Conservation (phyloP, 352 stramenopile genomes). For the Globisporangium orthogonon region DNA sequence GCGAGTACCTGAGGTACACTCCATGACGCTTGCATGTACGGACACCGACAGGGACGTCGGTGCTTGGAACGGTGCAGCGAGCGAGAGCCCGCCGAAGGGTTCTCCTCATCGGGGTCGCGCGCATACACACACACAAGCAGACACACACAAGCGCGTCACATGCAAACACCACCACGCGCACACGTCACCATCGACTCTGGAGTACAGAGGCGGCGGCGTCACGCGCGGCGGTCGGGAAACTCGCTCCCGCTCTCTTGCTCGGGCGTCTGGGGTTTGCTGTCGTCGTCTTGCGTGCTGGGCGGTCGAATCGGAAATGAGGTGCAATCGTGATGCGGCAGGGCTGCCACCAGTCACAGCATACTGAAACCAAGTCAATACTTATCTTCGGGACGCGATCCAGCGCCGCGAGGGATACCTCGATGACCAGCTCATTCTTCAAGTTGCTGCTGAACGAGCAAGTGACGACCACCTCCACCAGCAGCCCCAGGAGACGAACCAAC, state of each 20-base stretch:
- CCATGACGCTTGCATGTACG: constrained; percentile 21
- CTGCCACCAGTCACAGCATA: constrained; percentile 1
- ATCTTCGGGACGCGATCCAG: background rate
- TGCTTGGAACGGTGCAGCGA: constrained; percentile 50
- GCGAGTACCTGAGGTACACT: constrained; percentile 64
- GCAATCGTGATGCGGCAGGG: constrained; percentile 1
- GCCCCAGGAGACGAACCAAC: background rate
- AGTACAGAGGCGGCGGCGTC: background rate
- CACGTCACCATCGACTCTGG: background rate
- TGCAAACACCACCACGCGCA: background rate
- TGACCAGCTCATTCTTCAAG: constrained; percentile 12
- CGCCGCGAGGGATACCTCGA: background rate
- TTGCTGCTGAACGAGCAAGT: constrained; percentile 7
- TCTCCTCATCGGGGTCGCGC: constrained; percentile 40
- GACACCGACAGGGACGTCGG: constrained; percentile 23
- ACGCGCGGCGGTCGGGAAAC: background rate
- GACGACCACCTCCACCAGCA: background rate
- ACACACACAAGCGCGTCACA: too few relatives aligned
- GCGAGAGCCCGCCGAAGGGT: constrained; percentile 6
- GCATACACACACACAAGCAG: background rate
- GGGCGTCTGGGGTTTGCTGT: background rate
- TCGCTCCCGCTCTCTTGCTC: background rate
- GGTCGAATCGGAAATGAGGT: background rate
- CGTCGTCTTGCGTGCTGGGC: background rate
- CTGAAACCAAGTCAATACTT: background rate